phyloP scores from a whole-genome alignment of 352 stramenopile genomes.

The Pythium periplocum region DNA sequence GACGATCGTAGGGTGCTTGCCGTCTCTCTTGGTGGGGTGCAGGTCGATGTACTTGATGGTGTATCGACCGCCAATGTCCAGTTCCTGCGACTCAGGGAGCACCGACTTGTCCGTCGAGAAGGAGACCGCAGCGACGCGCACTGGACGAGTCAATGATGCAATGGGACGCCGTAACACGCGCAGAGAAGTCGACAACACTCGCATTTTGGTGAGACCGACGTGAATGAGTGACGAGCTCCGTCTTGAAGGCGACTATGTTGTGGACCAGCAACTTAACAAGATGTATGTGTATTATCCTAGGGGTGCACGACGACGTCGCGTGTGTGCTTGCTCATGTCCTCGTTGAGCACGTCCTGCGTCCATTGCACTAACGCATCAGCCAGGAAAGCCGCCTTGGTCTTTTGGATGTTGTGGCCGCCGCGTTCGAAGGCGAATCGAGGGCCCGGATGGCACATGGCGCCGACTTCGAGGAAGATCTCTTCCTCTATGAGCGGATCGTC shows the following conservation, averaged over 20 bases:
- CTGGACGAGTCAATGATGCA: too few species aligned
- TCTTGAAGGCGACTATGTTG: neutral
- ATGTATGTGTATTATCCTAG: conserved; percentile 1
- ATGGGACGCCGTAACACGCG: too few species aligned
- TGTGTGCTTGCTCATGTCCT: neutral
- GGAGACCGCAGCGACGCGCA: too few species aligned
- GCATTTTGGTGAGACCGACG: conserved; percentile 1
- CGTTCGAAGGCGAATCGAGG: conserved; percentile 28
- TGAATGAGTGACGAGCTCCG: conserved; percentile 3
- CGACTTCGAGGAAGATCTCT: conserved; percentile 26
- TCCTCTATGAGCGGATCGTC: conserved; percentile 29
- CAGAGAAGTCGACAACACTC: too few species aligned
- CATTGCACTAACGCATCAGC: conserved; percentile 19
- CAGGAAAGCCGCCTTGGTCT: conserved; percentile 32
- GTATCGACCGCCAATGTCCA: neutral
- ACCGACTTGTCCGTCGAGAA: too few species aligned
- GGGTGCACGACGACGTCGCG: conserved; percentile 4
- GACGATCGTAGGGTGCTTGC: conserved; percentile 26
- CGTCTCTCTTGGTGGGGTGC: neutral
- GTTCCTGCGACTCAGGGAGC: too few species aligned
- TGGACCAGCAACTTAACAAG: neutral
- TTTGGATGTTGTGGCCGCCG: conserved; percentile 51
- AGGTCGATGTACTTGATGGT: conserved; percentile 18
- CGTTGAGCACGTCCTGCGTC: conserved; percentile 9
- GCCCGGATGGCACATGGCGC: conserved; percentile 12